These are phyloP conservation scores for Neopestalotiopsis rosae DNA, from an alignment of 2,329 filamentous ascomycete genomes.

Conservation along the genomic window DNA sequence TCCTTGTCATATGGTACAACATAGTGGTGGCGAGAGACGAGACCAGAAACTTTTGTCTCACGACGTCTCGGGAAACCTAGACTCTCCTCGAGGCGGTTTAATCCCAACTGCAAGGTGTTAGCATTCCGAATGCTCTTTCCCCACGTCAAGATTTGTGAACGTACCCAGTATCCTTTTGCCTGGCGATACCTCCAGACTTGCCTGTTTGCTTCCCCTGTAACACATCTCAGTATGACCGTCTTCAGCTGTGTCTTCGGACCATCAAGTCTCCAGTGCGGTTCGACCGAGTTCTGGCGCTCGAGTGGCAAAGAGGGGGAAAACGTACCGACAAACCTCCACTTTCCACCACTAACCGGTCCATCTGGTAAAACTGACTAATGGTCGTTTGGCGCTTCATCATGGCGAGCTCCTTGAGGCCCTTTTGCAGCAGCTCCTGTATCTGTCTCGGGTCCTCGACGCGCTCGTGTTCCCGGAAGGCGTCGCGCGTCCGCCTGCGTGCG, in stretches of 20 bases:
- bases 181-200: constrained; percentile 67
- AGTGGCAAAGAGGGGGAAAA: constrained; percentile 21
- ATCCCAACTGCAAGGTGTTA: constrained; percentile 34
- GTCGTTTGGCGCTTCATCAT: constrained; percentile 95
- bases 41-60: neutral
- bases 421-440: constrained; percentile 88
- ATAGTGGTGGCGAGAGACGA: neutral
- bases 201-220: constrained; percentile 72
- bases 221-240: neutral
- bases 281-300: neutral
- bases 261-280: neutral
- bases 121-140: neutral
- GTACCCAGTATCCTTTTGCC: constrained; percentile 83
- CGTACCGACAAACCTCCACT: constrained; percentile 74
- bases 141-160: constrained; percentile 18
- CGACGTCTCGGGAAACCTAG: neutral
- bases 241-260: too few relatives aligned
- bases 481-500: constrained; percentile 85
- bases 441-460: constrained; percentile 73
- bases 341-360: constrained; percentile 91
- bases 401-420: constrained; percentile 85
- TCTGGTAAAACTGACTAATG: constrained; percentile 92
- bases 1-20: constrained; percentile 7
- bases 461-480: constrained; percentile 86
- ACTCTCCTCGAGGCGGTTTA: neutral